A percentile compares a stretch with the other conserved stretches of the same genome.
phyloP scores from a whole-genome alignment of 1,284 basidiomycete genomes.

The Cryptococcus deneoformans region DNA sequence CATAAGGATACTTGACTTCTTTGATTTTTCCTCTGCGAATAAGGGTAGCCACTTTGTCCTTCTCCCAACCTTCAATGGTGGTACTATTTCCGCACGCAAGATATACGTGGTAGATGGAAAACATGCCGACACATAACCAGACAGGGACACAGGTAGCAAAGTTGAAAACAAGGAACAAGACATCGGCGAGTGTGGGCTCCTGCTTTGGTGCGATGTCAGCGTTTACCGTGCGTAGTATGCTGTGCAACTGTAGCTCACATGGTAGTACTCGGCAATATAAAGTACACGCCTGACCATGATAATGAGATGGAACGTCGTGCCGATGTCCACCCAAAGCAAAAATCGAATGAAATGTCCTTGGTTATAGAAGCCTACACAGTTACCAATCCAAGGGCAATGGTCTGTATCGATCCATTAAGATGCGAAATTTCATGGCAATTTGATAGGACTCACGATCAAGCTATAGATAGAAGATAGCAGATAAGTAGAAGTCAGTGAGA shows the following conservation, averaged over 20 bases:
- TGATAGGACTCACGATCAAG: conserved; percentile 28
- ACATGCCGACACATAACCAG: conserved; percentile 76
- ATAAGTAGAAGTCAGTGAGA: neutral
- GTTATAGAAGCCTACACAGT: conserved; percentile 76
- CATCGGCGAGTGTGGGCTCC: conserved; percentile 67
- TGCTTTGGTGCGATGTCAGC: conserved; percentile 34
- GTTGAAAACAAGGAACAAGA: conserved; percentile 84
- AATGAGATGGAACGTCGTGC: conserved; percentile 64
- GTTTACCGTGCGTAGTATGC: neutral
- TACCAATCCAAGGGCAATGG: conserved; percentile 62
- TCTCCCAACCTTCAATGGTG: conserved; percentile 90
- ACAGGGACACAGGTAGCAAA: conserved; percentile 83
- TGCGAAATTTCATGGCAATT: neutral
- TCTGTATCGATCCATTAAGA: conserved; percentile 59
- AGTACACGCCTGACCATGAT: conserved; percentile 72
- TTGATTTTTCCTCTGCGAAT: conserved; percentile 80
- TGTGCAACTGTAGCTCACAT: conserved; percentile 22
- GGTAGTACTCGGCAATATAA: conserved; percentile 42
- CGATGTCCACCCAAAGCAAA: conserved; percentile 85
- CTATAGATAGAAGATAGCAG: conserved; percentile 9
- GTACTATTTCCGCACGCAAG: conserved; percentile 79
- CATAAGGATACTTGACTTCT: conserved; percentile 91
- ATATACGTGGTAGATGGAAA: conserved; percentile 89
- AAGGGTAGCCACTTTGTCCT: conserved; percentile 86
- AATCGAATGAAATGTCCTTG: conserved; percentile 90